phyloP scores from a whole-genome alignment of 768 basidiomycete genomes.

The Fibroporia radiculosa region DNA sequence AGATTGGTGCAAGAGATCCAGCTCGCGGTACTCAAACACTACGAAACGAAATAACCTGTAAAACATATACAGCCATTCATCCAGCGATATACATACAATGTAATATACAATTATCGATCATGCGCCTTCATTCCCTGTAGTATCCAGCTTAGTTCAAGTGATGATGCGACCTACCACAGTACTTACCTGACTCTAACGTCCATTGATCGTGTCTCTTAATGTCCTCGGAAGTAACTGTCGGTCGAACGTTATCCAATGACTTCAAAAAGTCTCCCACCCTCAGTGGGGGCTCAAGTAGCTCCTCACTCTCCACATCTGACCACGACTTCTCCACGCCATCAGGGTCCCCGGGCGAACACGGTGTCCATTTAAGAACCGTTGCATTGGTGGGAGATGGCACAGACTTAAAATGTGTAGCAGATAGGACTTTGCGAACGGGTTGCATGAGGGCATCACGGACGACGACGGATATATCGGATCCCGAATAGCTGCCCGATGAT shows the following conservation, averaged over 20 bases:
- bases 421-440: constrained; percentile 91
- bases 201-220: constrained; percentile 78
- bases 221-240: constrained; percentile 85
- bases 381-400: constrained; percentile 27
- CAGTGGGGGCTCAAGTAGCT: constrained; percentile 84
- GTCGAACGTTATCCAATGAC: constrained; percentile 68
- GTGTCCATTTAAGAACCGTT: constrained; percentile 64
- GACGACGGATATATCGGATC: constrained; percentile 89
- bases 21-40: too few relatives aligned
- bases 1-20: too few relatives aligned
- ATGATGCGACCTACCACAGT: background rate
- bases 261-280: constrained; percentile 74
- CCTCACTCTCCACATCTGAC: constrained; percentile 82
- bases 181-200: constrained; percentile 76
- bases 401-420: constrained; percentile 90
- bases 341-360: constrained; percentile 91
- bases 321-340: constrained; percentile 83
- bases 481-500: constrained; percentile 65
- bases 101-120: too few relatives aligned
- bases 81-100: too few relatives aligned
- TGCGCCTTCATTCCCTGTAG: constrained; percentile 20
- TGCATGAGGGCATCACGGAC: constrained; percentile 99
- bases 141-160: background rate
- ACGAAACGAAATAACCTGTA: too few relatives aligned
- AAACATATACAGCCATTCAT: too few relatives aligned